Evolutionary conservation across 257 asterid species (phyloP), one percentile per base, ranked within the genome.

Genomic region (Cinchona pubescens): DNA sequence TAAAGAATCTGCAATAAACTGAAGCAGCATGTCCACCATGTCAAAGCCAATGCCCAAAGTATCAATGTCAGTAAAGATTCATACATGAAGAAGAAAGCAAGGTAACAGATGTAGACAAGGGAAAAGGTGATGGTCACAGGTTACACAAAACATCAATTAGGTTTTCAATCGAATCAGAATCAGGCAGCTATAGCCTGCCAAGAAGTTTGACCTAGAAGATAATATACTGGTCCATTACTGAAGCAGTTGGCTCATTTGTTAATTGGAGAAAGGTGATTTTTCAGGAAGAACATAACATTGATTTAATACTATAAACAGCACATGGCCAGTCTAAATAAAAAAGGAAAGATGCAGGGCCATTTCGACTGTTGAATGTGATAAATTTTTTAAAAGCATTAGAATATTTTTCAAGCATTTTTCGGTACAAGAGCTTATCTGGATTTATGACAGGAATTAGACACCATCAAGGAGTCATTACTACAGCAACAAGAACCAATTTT

Each of bases 1-100:
- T n/a, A 34, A 74, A 32, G 72, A 67, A 80, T 59, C 89, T 83
- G 86, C 81, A 71, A 74, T 63, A 76, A 5, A 69, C 23, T 10
- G 53, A 65, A 83, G 40, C n/a, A 0, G 14, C 38, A 29, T 18
- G 37, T 3, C 15, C 3, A 59, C 23, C 2, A 42, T 16, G 58
- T 34, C 35, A 71, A 58, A 58, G 13, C 34, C 1, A 25, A 25
- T 27, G 1, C 35, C 27, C 64, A 59, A 37, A 12, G 19, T 19
- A 23, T 29, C 30, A 55, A 8, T 15, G 59, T 56, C 21, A 15
- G 0, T 25, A 37, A 72, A 72, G 6, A 37, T 23, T 38, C n/a
- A n/a, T 6, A 56, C n/a, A 25, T 43, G 11, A 72, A 13, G n/a
- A 9, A 7, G 8, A 72, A 56, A 56, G 51, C 6, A 38, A 42